Conservation (phyloP, 139 green algal species). For the Chlorella sp. region DNA sequence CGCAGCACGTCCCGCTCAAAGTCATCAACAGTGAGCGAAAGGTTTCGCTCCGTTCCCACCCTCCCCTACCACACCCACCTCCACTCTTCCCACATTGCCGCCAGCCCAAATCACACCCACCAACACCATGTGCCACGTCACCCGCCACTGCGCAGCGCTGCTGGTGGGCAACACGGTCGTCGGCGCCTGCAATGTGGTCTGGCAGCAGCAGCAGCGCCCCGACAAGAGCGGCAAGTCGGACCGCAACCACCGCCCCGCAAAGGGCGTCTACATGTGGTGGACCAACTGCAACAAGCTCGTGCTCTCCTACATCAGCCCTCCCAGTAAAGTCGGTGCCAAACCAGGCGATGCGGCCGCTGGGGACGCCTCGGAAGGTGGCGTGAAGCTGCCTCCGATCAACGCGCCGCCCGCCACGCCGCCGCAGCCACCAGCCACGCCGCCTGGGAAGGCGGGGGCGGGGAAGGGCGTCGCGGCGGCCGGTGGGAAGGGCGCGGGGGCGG, state of each 20-base stretch:
- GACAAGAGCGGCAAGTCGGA: constrained; percentile 34
- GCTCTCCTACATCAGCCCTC: constrained; percentile 18
- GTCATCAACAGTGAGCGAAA: background rate
- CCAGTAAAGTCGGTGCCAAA: background rate
- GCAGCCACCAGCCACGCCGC: background rate
- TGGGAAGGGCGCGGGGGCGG: background rate
- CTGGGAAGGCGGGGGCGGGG: background rate
- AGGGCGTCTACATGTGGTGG: constrained; percentile 38
- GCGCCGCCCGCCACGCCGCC: background rate
- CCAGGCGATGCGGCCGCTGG: background rate
- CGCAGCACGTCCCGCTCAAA: constrained; percentile 5
- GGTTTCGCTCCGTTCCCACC: background rate
- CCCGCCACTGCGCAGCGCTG: constrained; percentile 13
- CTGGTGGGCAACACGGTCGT: constrained; percentile 18
- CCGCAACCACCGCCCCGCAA: constrained; percentile 33
- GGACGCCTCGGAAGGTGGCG: background rate
- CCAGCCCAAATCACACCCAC: background rate
- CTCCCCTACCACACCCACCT: background rate
- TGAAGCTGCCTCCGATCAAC: background rate
- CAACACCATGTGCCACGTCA: background rate
- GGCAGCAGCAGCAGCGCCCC: constrained; percentile 39
- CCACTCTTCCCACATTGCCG: background rate
- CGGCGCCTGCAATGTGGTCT: constrained; percentile 23
- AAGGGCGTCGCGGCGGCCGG: background rate
- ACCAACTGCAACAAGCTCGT: constrained; percentile 26